Evolutionary conservation across 441 rosid genomes (phyloP).

Genomic region (Sinapis alba): DNA sequence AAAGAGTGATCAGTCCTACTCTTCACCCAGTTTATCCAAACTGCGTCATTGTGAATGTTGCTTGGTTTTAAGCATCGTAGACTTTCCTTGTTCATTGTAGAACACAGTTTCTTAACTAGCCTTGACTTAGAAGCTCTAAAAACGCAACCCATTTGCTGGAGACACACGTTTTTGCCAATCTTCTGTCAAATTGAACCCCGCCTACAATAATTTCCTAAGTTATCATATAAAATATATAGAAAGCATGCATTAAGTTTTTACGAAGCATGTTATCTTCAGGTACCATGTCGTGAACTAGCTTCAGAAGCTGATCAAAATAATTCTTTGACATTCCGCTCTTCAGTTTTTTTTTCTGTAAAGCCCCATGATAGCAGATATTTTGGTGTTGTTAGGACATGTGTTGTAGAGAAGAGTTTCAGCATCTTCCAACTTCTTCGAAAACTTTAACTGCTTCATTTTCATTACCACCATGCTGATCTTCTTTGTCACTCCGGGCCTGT

Average conservation of each 20-base stretch:
- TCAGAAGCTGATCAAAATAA: too few species aligned
- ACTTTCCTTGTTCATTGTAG: not conserved
- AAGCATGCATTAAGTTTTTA: not conserved
- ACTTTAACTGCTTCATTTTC: too few species aligned
- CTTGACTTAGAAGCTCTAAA: not conserved
- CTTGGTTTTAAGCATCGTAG: not conserved
- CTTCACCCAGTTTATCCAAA: not conserved
- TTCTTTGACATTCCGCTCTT: too few species aligned
- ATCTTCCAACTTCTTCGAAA: too few species aligned
- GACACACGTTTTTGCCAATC: not conserved
- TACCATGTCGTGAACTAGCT: too few species aligned
- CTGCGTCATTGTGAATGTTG: not conserved
- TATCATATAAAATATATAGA: not conserved
- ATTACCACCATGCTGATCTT: too few species aligned
- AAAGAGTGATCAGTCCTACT: not conserved
- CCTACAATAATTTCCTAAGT: not conserved
- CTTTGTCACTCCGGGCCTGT: too few species aligned
- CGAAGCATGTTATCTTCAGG: too few species aligned
- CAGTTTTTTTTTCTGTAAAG: too few species aligned
- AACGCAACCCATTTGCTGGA: not conserved
- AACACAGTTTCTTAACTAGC: not conserved
- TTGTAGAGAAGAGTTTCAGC: too few species aligned
- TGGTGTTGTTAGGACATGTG: too few species aligned
- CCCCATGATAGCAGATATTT: too few species aligned
- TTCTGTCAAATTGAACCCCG: not conserved